Evolutionary conservation across 2,329 filamentous ascomycete species (phyloP), one percentile per base, ranked within the genome.

Genomic region (Phyllosticta ampelicida): DNA sequence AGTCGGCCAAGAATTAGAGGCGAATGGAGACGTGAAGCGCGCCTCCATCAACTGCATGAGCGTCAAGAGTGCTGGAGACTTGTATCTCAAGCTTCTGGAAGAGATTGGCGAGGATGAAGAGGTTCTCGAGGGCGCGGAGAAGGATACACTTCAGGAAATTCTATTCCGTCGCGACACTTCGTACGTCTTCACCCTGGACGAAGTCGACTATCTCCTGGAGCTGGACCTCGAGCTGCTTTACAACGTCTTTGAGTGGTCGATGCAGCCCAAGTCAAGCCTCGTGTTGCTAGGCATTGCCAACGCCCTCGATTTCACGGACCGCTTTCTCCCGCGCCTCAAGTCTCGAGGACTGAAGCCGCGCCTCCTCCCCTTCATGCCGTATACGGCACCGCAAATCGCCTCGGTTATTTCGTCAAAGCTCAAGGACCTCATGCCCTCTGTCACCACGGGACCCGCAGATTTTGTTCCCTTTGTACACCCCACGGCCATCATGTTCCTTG

Each of bases 11-110:
- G 77, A 83, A 50, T 73, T 86, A 53, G 74, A 76, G 30, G 74
- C 79, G 16, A 71, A 76, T 1, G 66, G 71, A 11, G 71, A 71
- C 3, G 76, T 94, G 56, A 84, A 83, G 65, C 84, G 86, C 56
- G 85, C 85, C 2, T 92, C 91, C 67, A 81, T 99, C 78, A 99
- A 99, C 71, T 99, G 94, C 74, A 96, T 96, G 85, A 96, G 91
- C 73, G 85, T 96, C 73, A 95, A 94, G 67, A 89, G 85, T 30
- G 89, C 90, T 1, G 85, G 84, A 63, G 91, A 96, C 68, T 79
- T 99, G 20, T 95, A 95, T 72, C 80, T 81, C 62, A 91, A 86
- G 19, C 76, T 99, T 18, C 74, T 92, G 11, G 85, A 89, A 63
- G 80, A 82, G 57, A 82, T 92, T 49, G 80, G 80, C 11, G 78